These are phyloP conservation scores for Massarina eburnea DNA, from an alignment of 2,329 filamentous ascomycete species.

Conservation along the genomic window DNA sequence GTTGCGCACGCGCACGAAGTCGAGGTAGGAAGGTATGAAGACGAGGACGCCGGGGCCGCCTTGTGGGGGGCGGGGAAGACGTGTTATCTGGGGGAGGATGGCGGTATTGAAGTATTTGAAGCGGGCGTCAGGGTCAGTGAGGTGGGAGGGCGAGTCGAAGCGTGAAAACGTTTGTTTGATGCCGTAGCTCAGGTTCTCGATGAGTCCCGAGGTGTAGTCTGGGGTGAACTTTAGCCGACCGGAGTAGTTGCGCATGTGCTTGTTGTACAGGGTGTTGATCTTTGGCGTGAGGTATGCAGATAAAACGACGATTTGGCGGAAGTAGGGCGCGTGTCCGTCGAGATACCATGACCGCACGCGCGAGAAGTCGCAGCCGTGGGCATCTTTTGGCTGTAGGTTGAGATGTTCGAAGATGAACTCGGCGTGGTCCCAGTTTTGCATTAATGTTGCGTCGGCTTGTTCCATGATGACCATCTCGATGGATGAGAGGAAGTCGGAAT, in stretches of 20 bases:
- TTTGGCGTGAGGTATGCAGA: constrained; percentile 86
- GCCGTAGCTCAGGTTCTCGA: constrained; percentile 66
- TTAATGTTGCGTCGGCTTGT: constrained; percentile 87
- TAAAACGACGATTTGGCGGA: constrained; percentile 83
- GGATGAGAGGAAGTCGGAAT: constrained; percentile 90
- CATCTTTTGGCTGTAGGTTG: constrained; percentile 84
- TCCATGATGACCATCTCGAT: constrained; percentile 90
- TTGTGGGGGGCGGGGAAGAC: constrained; percentile 63
- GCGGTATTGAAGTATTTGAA: constrained; percentile 90
- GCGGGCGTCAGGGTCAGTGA: constrained; percentile 78
- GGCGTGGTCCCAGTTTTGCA: constrained; percentile 99
- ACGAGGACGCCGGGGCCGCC: constrained; percentile 69
- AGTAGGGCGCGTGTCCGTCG: constrained; percentile 76
- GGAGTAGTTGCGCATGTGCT: constrained; percentile 75
- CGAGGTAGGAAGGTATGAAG: constrained; percentile 90
- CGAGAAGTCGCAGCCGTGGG: constrained; percentile 91
- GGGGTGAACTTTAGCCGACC: constrained; percentile 74
- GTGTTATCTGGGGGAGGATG: constrained; percentile 73
- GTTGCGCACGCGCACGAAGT: constrained; percentile 92
- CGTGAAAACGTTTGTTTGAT: constrained; percentile 88
- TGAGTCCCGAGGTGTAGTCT: constrained; percentile 70
- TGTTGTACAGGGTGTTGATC: constrained; percentile 75
- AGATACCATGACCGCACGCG: constrained; percentile 90
- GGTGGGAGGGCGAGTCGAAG: constrained; percentile 70
- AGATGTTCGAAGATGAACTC: constrained; percentile 89